Evolutionary conservation across 257 asterid genomes (phyloP), one percentile per base, ranked within the genome.

Genomic region (Haberlea rhodopensis): DNA sequence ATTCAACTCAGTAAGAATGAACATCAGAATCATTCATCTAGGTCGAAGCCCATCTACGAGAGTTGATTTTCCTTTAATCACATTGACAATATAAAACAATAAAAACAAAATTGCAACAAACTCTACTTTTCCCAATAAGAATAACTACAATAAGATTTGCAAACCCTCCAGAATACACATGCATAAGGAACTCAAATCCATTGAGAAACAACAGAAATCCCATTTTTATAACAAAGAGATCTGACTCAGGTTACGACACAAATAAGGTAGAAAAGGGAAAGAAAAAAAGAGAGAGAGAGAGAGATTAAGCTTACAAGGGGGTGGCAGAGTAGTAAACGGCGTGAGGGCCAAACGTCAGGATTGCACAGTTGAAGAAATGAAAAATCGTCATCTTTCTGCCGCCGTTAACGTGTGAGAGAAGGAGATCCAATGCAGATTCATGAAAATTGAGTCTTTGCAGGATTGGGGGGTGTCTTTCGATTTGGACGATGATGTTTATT

Each of bases 281-380:
- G 21, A 21, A 3, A 56, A 3, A 34, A 31, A 4, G 46, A 22
- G 2, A 68, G 53, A 53, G 7, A 6, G 5, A 9, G 5, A 20
- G 16, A 25, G 51, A 15, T 19, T 2, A 49, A 60, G 65, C 84
- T 73, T 76, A 90, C 99, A 94, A 65, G 60, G 99, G 99, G 32
- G 99, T 94, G 65, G 99, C 99, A 34, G 99, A 82, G 70, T 94
- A 94, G 81, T 94, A 90, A 66, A 94, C 96, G 65, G 92, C 97
- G 85, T 94, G 99, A 68, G 99, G 97, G 22, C 97, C 99, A 60
- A 90, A 94, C 10, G 99, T 94, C 8, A 94, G 85, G 71, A 94
- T 84, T 45, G 99, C 99, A 74, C 99, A 87, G 87, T 94, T 94
- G 81, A 90, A 80, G 80, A 94, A 94, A 80, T 94, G 99, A 72